phyloP scores from a whole-genome alignment of 805 yeast genomes.

The Metschnikowia aberdeeniae region DNA sequence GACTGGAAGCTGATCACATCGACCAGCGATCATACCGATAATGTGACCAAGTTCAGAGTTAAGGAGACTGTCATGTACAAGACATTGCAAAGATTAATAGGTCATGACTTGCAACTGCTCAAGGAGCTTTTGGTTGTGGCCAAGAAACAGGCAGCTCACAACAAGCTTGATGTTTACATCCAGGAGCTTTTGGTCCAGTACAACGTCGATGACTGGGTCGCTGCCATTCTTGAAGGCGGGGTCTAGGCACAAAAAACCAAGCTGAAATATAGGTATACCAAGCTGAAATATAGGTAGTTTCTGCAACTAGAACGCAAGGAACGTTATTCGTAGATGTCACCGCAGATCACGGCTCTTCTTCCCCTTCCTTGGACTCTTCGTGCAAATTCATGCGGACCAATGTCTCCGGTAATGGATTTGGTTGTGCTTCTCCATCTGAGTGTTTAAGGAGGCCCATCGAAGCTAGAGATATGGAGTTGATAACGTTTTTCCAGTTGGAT shows the following conservation, averaged over 20 bases:
- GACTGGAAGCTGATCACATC: slow-evolving; percentile 44
- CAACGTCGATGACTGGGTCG: slow-evolving; percentile 24
- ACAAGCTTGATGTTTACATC: slow-evolving; percentile 12
- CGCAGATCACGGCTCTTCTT: background rate
- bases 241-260: slow-evolving; percentile 8
- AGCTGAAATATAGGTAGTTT: slow-evolving; percentile 8
- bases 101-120: slow-evolving; percentile 4
- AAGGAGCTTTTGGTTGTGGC: slow-evolving; percentile 10
- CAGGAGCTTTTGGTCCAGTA: slow-evolving; percentile 13
- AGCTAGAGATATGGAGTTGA: slow-evolving; percentile 59
- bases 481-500: slow-evolving; percentile 62
- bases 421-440: slow-evolving; percentile 36
- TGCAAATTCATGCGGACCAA: slow-evolving; percentile 55
- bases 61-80: slow-evolving; percentile 42
- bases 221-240: slow-evolving; percentile 3
- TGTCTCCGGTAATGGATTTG: slow-evolving; percentile 58
- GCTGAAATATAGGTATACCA: slow-evolving; percentile 10
- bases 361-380: slow-evolving; percentile 1
- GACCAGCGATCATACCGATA: slow-evolving; percentile 38
- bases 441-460: slow-evolving; percentile 46
- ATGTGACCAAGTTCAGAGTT: slow-evolving; percentile 34
- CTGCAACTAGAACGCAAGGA: background rate
- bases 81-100: slow-evolving; percentile 28
- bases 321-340: background rate
- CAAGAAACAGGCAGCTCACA: slow-evolving; percentile 1